Percentiles rank a stretch among this genome's conserved stretches.
These are phyloP conservation scores for Brassica rapa DNA, from an alignment of 345 rosid species.

Conservation along the genomic window DNA sequence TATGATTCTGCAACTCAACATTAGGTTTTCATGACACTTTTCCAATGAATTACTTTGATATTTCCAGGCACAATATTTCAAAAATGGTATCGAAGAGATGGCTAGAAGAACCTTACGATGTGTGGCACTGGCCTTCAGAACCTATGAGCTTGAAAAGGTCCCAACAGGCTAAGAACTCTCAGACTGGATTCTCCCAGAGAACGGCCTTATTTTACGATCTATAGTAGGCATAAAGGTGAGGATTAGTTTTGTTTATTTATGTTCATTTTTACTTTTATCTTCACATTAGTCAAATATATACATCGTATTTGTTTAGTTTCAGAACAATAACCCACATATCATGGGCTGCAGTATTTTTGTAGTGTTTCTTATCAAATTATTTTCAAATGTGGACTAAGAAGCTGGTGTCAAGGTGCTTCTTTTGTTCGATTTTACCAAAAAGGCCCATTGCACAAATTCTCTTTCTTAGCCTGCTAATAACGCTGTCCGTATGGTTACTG, in stretches of 20 bases:
- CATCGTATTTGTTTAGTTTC: not conserved
- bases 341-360: not conserved
- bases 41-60: not conserved
- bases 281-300: not conserved
- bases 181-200: constrained; percentile 80
- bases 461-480: not conserved
- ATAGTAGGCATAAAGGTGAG: constrained; percentile 90
- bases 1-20: not conserved
- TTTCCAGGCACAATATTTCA: constrained; percentile 56
- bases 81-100: constrained; percentile 71
- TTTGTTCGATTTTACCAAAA: not conserved
- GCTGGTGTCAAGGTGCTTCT: constrained; percentile 86
- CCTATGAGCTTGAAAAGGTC: constrained; percentile 63
- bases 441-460: not conserved
- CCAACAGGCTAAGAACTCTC: constrained; percentile 64
- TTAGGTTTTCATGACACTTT: not conserved
- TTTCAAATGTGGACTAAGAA: constrained; percentile 43
- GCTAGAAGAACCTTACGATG: constrained; percentile 85
- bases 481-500: too few species aligned
- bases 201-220: constrained; percentile 82
- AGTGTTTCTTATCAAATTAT: not conserved
- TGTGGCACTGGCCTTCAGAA: constrained; percentile 81
- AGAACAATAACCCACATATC: constrained; percentile 4
- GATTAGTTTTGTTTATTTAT: not conserved
- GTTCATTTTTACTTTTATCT: too few species aligned